Percentiles rank a stretch among this genome's conserved stretches.
phyloP scores from a whole-genome alignment of 2,329 filamentous ascomycete species.

The Stromatinia cepivora region DNA sequence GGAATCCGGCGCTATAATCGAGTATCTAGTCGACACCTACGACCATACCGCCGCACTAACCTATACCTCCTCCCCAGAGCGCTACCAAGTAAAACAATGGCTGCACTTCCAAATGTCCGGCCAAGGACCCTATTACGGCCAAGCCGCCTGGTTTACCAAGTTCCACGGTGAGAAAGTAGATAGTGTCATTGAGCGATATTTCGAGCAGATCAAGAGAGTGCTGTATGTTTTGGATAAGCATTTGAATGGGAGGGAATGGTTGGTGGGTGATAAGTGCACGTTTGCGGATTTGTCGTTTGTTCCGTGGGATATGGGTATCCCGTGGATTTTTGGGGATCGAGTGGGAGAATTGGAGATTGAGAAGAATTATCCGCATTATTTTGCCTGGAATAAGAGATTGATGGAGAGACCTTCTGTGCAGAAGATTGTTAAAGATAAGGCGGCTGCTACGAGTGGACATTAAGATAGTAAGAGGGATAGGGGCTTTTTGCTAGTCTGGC shows the following conservation, averaged over 20 bases:
- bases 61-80: background rate
- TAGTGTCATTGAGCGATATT: slow-evolving; percentile 47
- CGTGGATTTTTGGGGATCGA: slow-evolving; percentile 25
- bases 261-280: slow-evolving; percentile 45
- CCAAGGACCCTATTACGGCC: background rate
- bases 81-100: slow-evolving; percentile 9
- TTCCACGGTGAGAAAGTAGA: slow-evolving; percentile 45
- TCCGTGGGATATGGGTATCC: slow-evolving; percentile 25
- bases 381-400: slow-evolving; percentile 28
- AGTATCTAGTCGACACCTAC: slow-evolving; percentile 46
- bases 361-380: slow-evolving; percentile 32
- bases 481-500: background rate
- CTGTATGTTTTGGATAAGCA: slow-evolving; percentile 46
- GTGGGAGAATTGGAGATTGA: slow-evolving; percentile 27
- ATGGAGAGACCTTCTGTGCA: slow-evolving; percentile 27
- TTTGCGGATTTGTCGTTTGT: slow-evolving; percentile 42
- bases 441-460: slow-evolving; percentile 22
- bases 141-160: slow-evolving; percentile 40
- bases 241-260: slow-evolving; percentile 42
- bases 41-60: slow-evolving; percentile 31
- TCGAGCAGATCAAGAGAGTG: slow-evolving; percentile 43
- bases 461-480: background rate
- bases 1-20: slow-evolving; percentile 47
- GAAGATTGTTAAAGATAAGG: slow-evolving; percentile 28
- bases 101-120: background rate